Base-by-base conservation (phyloP, 352 stramenopile genomes). In the Albugo candida region DNA sequence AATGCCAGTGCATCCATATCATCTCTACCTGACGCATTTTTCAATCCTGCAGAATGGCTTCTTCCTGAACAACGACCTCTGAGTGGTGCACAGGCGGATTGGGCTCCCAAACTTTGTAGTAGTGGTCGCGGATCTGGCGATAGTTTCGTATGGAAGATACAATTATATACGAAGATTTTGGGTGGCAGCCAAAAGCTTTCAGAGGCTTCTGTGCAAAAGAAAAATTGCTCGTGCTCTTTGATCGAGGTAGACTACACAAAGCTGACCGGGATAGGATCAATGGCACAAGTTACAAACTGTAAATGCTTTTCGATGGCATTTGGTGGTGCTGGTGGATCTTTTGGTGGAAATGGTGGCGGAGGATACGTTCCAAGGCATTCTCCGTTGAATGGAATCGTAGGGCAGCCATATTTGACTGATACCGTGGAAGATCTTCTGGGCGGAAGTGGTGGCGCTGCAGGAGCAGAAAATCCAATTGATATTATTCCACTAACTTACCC, bases 241-340 rank as follows among this genome's bases (percentile, higher is more conserved):
- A 55, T 94, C n/a, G 60, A 53, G 0, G 49, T 82, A 1, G 59
- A 76, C 46, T 45, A 46, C n/a, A 52, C 52, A 2, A 47, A 54
- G 0, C 70, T 91, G 3, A 54, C 48, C 31, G 61, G 75, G 0
- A 58, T 70, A n/a, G 69, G 82, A 27, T 60, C 65, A 16, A 52
- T 69, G 16, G 76, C 65, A 35, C 54, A 71, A 37, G 52, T 92
- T 0, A 56, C 78, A 13, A 56, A 89, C 13, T 83, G 66, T 4
- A 69, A 77, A 42, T 72, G 64, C 34, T 97, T 97, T 49, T 95
- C 85, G 11, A 59, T 96, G 11, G 70, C 87, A 16, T 94, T 93
- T 56, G 88, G 86, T 31, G 89, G 92, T 1, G 68, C 54, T 43
- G 91, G 83, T 2, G 83, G 56, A 12, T 83, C 72, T 2, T 85